These are phyloP conservation scores for Apophysomyces elegans DNA, from an alignment of 371 early-diverging fungal genomes.

Conservation along the genomic window DNA sequence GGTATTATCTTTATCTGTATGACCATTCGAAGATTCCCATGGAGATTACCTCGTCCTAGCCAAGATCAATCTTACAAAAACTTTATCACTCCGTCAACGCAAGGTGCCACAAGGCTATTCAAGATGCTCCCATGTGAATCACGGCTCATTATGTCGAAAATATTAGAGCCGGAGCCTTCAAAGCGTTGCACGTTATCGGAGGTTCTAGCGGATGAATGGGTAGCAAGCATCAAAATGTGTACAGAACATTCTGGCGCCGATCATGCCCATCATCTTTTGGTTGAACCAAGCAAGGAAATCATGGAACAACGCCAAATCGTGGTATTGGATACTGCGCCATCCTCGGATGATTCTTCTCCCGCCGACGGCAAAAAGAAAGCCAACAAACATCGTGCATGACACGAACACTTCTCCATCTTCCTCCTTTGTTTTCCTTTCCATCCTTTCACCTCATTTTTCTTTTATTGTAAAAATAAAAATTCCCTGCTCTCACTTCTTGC, in stretches of 20 bases:
- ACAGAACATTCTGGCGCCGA: constrained; percentile 31
- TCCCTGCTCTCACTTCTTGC: not conserved
- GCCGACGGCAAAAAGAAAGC: constrained; percentile 10
- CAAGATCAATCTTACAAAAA: constrained; percentile 53
- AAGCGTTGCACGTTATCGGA: constrained; percentile 49
- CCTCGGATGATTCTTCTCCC: not conserved
- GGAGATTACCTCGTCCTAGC: constrained; percentile 56
- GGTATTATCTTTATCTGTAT: constrained; percentile 67
- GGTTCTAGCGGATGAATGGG: constrained; percentile 58
- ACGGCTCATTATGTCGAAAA: constrained; percentile 42
- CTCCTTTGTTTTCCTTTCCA: not conserved
- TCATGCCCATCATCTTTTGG: constrained; percentile 49
- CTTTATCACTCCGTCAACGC: constrained; percentile 31
- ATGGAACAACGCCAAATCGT: constrained; percentile 33
- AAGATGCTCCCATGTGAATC: constrained; percentile 50
- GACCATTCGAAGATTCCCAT: constrained; percentile 71
- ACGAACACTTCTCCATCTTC: not conserved
- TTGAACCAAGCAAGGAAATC: constrained; percentile 30
- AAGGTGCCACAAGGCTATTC: constrained; percentile 48
- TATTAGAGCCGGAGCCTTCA: constrained; percentile 56
- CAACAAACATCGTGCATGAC: constrained; percentile 1
- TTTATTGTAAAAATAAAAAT: not conserved
- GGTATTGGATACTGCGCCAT: constrained; percentile 20
- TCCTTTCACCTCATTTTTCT: not conserved
- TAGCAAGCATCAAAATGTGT: constrained; percentile 55